These are phyloP conservation scores for Nicotiana knightiana DNA, from an alignment of 257 asterid genomes.

Conservation along the genomic window DNA sequence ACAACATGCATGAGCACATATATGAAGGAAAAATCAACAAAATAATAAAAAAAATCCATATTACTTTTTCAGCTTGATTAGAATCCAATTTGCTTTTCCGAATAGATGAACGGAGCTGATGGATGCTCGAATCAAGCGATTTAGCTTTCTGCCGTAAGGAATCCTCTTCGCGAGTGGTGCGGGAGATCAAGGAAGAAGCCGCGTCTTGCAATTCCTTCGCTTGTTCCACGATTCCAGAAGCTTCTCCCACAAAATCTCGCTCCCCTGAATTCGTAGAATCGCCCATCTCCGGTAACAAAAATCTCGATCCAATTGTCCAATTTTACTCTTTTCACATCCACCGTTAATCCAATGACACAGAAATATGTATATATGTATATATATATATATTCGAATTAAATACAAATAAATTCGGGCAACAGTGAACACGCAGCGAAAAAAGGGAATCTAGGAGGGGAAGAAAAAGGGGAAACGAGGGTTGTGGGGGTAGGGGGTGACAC, in stretches of 20 bases:
- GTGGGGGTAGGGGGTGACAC: background rate
- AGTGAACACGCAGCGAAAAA: background rate
- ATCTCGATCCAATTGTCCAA: slow-evolving; percentile 27
- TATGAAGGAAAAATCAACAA: background rate
- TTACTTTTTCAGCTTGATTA: slow-evolving; percentile 45
- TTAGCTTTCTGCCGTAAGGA: slow-evolving; percentile 84
- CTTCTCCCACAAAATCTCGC: slow-evolving; percentile 32
- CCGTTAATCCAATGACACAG: background rate
- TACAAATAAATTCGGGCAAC: background rate
- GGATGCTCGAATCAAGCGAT: slow-evolving; percentile 57
- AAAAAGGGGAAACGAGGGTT: background rate
- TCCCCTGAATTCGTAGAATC: slow-evolving; percentile 31
- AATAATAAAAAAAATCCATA: background rate
- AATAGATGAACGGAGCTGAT: slow-evolving; percentile 51
- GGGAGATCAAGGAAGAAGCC: slow-evolving; percentile 67
- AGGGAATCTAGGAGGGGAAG: background rate
- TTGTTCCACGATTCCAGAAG: slow-evolving; percentile 50
- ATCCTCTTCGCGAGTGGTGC: slow-evolving; percentile 79
- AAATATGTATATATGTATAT: too few species aligned
- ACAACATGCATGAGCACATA: slow-evolving; percentile 7
- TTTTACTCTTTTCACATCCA: background rate
- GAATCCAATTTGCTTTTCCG: slow-evolving; percentile 37
- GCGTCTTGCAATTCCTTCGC: slow-evolving; percentile 92
- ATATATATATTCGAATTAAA: background rate
- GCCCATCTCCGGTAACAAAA: slow-evolving; percentile 30